Conservation (phyloP, 1,284 basidiomycete species). For the Pseudozyma hubeiensis region DNA sequence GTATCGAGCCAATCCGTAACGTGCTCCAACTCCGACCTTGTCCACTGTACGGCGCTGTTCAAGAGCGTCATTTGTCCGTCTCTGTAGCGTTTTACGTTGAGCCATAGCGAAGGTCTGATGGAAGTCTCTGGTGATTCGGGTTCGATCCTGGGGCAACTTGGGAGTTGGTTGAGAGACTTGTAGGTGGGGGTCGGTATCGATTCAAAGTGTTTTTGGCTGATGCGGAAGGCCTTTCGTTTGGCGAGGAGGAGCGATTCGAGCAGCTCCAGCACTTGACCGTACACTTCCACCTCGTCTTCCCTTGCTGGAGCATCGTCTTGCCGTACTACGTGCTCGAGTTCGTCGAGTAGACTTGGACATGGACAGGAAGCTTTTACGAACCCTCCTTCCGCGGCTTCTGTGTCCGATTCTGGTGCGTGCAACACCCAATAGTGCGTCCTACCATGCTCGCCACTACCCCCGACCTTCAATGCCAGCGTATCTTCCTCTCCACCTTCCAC, state of each 20-base stretch:
- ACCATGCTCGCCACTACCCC: not conserved
- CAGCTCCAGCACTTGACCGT: conserved; percentile 25
- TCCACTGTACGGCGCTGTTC: conserved; percentile 45
- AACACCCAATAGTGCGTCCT: conserved; percentile 34
- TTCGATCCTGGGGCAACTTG: not conserved
- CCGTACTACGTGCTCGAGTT: conserved; percentile 5
- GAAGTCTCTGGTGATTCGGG: no score
- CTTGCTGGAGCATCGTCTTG: conserved; percentile 1
- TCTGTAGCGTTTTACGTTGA: conserved; percentile 32
- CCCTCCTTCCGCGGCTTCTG: not conserved
- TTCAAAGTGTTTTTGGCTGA: conserved; percentile 12
- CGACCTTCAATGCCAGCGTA: conserved; percentile 49
- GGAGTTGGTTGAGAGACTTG: not conserved
- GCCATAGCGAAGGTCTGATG: conserved; percentile 11
- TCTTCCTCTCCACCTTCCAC: conserved; percentile 47
- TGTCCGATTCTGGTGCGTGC: no score
- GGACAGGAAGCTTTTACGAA: conserved; percentile 11
- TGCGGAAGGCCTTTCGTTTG: conserved; percentile 41
- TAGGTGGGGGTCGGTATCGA: not conserved
- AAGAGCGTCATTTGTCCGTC: conserved; percentile 33
- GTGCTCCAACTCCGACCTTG: conserved; percentile 20
- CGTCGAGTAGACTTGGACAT: conserved; percentile 18
- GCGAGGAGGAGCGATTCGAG: conserved; percentile 33
- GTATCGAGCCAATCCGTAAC: conserved; percentile 38
- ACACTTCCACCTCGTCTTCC: conserved; percentile 12